A percentile compares a stretch with the other conserved stretches of the same genome.
These are phyloP conservation scores for Penicillium sp. DNA, from an alignment of 2,329 filamentous ascomycete genomes.

Conservation along the genomic window DNA sequence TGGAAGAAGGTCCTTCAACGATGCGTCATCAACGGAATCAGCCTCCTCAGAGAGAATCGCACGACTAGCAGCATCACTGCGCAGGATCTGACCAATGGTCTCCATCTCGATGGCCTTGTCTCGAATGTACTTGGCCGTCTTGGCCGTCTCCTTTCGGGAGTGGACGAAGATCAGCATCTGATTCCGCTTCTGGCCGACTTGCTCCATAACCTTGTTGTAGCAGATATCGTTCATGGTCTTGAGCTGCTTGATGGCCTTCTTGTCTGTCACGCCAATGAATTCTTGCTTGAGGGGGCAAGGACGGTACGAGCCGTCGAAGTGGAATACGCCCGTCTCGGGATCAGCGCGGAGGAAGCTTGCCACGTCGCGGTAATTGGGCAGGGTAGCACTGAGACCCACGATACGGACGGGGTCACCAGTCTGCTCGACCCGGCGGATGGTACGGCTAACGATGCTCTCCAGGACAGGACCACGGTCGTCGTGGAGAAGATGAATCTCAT, in stretches of 20 bases:
- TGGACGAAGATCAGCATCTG: slow-evolving; percentile 99
- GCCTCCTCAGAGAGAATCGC: slow-evolving; percentile 87
- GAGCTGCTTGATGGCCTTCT: slow-evolving; percentile 97
- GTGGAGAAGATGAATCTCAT: slow-evolving; percentile 96
- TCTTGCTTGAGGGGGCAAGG: slow-evolving; percentile 95
- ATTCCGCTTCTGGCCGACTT: slow-evolving; percentile 88
- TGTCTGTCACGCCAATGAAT: slow-evolving; percentile 95
- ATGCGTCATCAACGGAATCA: slow-evolving; percentile 76
- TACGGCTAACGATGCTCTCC: slow-evolving; percentile 94
- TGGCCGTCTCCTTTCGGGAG: slow-evolving; percentile 95
- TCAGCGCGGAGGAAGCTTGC: slow-evolving; percentile 94
- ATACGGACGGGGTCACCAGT: slow-evolving; percentile 91
- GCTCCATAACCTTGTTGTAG: slow-evolving; percentile 95
- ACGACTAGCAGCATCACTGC: slow-evolving; percentile 86
- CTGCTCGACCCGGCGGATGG: slow-evolving; percentile 89
- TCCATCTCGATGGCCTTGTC: slow-evolving; percentile 98
- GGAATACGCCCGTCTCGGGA: slow-evolving; percentile 80
- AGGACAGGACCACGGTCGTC: slow-evolving; percentile 96
- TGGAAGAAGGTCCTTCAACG: slow-evolving; percentile 89
- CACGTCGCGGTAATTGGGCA: slow-evolving; percentile 96
- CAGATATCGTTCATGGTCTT: slow-evolving; percentile 99
- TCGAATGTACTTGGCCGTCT: slow-evolving; percentile 92
- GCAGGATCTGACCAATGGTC: slow-evolving; percentile 92
- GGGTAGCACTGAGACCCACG: slow-evolving; percentile 87
- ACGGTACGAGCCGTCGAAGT: slow-evolving; percentile 92